Conservation (phyloP, 2,329 filamentous ascomycete genomes). For the Ascochyta fabae region DNA sequence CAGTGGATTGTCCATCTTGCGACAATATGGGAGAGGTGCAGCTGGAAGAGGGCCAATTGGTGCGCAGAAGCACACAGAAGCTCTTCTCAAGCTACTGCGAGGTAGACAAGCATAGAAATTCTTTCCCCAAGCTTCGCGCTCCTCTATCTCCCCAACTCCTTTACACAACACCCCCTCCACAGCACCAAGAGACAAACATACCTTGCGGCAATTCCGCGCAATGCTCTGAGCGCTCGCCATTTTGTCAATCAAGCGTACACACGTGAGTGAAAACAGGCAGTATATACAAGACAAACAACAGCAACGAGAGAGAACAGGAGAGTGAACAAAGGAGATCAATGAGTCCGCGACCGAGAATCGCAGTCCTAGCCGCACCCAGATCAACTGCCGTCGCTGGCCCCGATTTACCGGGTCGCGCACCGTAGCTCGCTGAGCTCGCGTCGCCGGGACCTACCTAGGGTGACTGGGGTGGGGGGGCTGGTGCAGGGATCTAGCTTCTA, state of each 20-base stretch:
- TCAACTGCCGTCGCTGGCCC: neutral
- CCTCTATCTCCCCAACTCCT: too few relatives aligned
- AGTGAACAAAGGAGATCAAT: too few relatives aligned
- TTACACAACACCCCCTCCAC: too few relatives aligned
- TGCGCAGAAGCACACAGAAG: too few relatives aligned
- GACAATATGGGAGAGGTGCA: too few relatives aligned
- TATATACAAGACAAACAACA: constrained; percentile 6
- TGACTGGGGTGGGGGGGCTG: neutral
- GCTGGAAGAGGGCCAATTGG: too few relatives aligned
- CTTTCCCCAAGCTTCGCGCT: too few relatives aligned
- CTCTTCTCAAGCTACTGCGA: too few relatives aligned
- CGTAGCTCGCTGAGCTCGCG: neutral
- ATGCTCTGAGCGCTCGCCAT: constrained; percentile 49
- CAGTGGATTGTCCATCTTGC: neutral
- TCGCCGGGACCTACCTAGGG: neutral
- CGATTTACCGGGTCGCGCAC: constrained; percentile 3
- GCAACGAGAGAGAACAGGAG: neutral
- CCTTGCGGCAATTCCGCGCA: constrained; percentile 56
- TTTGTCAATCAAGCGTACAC: neutral
- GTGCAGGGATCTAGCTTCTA: neutral
- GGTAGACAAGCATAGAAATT: too few relatives aligned
- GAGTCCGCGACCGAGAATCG: neutral
- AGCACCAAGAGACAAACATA: constrained; percentile 24
- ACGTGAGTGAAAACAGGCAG: neutral
- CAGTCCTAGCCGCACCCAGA: neutral